Evolutionary conservation across 2,329 filamentous ascomycete species (phyloP).

Genomic region (Capronia americana): DNA sequence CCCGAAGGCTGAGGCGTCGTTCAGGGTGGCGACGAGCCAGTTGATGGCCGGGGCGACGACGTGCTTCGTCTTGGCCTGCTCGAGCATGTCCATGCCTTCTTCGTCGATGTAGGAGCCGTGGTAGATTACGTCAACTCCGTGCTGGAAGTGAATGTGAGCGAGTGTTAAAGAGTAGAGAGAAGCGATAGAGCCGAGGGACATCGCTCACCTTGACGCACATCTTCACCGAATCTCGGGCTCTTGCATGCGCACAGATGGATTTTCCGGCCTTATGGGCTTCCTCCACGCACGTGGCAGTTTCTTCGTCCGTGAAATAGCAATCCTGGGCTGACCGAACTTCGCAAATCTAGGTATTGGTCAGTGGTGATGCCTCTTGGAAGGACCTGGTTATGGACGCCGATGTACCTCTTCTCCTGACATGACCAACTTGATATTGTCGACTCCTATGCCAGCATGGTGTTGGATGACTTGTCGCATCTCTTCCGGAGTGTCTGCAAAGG

Average conservation of each 20-base stretch:
- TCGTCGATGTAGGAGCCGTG: constrained; percentile 56
- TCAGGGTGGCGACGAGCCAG: constrained; percentile 50
- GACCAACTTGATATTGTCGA: constrained; percentile 54
- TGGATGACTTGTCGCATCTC: constrained; percentile 52
- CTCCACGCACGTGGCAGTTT: constrained; percentile 57
- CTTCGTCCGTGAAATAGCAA: constrained; percentile 55
- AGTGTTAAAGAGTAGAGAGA: background rate
- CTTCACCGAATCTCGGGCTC: constrained; percentile 53
- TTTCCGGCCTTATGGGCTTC: constrained; percentile 49
- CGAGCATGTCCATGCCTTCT: constrained; percentile 45
- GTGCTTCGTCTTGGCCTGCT: constrained; percentile 49
- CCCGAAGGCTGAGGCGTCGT: constrained; percentile 50
- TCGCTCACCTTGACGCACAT: constrained; percentile 47
- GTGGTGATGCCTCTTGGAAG: constrained; percentile 14
- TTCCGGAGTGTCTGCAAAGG: constrained; percentile 50
- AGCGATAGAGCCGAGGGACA: background rate
- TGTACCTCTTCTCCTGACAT: constrained; percentile 50
- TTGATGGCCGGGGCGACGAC: constrained; percentile 55
- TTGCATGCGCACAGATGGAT: constrained; percentile 54
- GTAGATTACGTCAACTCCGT: constrained; percentile 57
- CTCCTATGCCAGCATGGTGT: constrained; percentile 48
- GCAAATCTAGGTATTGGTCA: constrained; percentile 37
- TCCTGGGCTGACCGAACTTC: constrained; percentile 49
- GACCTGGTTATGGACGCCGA: background rate
- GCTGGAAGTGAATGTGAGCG: constrained; percentile 24